Conservation (phyloP, 192 early-diverging fungal species). For the Funneliformis mosseae region DNA sequence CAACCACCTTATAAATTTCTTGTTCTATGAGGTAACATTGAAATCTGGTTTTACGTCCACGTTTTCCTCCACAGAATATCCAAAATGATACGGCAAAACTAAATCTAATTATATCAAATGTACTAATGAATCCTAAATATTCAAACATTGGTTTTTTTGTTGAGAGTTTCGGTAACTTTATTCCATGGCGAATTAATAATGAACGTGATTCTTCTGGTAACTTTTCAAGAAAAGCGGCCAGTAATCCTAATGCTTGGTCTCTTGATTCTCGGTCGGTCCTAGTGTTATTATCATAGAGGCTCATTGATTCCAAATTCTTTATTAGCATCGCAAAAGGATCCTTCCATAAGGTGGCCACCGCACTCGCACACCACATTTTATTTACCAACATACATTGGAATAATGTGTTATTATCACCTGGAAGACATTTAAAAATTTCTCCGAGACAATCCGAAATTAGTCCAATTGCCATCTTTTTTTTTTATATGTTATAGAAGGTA, state of each 20-base stretch:
- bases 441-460: not conserved
- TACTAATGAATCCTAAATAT: not conserved
- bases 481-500: too few relatives aligned
- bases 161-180: not conserved
- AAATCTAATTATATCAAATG: not conserved
- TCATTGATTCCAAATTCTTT: not conserved
- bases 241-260: not conserved
- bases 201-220: not conserved
- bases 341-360: not conserved
- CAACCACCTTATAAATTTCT: not conserved
- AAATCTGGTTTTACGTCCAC: not conserved
- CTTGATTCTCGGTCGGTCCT: not conserved
- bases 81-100: not conserved
- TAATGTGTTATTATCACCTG: not conserved
- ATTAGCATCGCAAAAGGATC: not conserved
- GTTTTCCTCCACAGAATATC: not conserved
- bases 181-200: not conserved
- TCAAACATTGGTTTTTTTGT: not conserved
- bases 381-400: constrained; percentile 5
- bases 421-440: not conserved
- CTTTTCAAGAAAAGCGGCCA: not conserved
- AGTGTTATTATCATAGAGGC: not conserved
- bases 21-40: not conserved
- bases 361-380: constrained; percentile 18
- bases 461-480: not conserved